Percentiles rank a stretch among this genome's conserved stretches.
These are phyloP conservation scores for Ceratobasidium sp. DNA, from an alignment of 1,284 basidiomycete genomes.

Conservation along the genomic window DNA sequence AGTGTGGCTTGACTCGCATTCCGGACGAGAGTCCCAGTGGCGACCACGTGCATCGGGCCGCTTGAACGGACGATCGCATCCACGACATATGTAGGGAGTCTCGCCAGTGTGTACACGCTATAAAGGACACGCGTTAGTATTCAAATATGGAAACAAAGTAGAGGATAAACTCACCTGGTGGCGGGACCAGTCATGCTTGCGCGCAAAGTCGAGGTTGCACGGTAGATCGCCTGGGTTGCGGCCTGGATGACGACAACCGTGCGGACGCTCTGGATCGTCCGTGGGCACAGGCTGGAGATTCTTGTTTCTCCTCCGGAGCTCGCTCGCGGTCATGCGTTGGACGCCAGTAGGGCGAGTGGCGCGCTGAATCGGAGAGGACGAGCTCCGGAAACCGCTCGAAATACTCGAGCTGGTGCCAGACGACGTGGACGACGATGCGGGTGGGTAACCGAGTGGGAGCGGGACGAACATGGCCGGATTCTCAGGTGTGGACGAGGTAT, in stretches of 20 bases:
- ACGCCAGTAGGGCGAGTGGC: slow-evolving; percentile 20
- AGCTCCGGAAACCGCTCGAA: slow-evolving; percentile 12
- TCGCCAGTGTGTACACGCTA: slow-evolving; percentile 38
- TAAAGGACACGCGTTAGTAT: neutral
- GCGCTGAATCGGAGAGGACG: slow-evolving; percentile 11
- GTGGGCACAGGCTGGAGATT: slow-evolving; percentile 12
- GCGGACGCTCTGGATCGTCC: slow-evolving; percentile 23
- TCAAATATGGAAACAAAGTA: neutral
- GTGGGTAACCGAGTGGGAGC: neutral
- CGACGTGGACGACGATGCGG: neutral
- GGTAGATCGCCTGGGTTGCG: slow-evolving; percentile 10
- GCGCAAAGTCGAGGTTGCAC: slow-evolving; percentile 33
- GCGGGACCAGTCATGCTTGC: slow-evolving; percentile 41
- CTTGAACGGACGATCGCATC: slow-evolving; percentile 21
- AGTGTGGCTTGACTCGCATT: slow-evolving; percentile 28
- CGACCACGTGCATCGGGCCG: slow-evolving; percentile 37
- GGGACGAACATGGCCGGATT: neutral
- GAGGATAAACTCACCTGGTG: slow-evolving; percentile 25
- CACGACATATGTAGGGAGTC: slow-evolving; percentile 29
- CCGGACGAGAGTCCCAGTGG: slow-evolving; percentile 33
- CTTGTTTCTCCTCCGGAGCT: neutral
- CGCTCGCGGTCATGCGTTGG: slow-evolving; percentile 2
- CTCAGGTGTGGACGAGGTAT: neutral
- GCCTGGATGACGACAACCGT: slow-evolving; percentile 33
- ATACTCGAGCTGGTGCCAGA: slow-evolving; percentile 7